Conservation (phyloP, 1,139 yeast genomes). For the Suhomyces ambrosiae region DNA sequence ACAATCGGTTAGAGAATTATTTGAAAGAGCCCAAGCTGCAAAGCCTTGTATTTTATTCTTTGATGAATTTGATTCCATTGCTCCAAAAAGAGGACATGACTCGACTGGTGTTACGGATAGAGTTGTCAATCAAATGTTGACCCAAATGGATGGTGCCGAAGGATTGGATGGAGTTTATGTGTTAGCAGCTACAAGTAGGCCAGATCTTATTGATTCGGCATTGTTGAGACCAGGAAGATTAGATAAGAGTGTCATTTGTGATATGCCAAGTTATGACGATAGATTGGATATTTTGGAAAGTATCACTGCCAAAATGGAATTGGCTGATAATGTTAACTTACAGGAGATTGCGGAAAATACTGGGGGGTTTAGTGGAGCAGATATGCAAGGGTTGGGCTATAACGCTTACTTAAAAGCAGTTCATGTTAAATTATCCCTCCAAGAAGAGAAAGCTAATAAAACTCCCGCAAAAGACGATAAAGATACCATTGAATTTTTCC, state of each 20-base stretch:
- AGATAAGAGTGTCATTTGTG: slow-evolving; percentile 89
- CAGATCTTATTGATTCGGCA: slow-evolving; percentile 94
- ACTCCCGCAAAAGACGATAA: slow-evolving; percentile 18
- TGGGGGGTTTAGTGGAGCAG: slow-evolving; percentile 91
- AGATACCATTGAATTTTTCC: slow-evolving; percentile 35
- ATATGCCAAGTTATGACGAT: slow-evolving; percentile 74
- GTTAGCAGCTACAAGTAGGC: slow-evolving; percentile 93
- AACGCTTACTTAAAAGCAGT: slow-evolving; percentile 92
- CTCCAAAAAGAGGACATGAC: slow-evolving; percentile 97
- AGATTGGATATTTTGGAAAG: slow-evolving; percentile 72
- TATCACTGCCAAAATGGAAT: slow-evolving; percentile 58
- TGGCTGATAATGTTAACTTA: slow-evolving; percentile 54
- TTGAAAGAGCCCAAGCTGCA: slow-evolving; percentile 92
- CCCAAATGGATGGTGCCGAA: slow-evolving; percentile 99
- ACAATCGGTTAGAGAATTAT: slow-evolving; percentile 88
- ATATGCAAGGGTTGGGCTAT: slow-evolving; percentile 87
- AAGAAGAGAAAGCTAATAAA: slow-evolving; percentile 33
- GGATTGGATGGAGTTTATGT: slow-evolving; percentile 97
- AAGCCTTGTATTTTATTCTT: slow-evolving; percentile 92
- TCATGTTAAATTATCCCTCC: slow-evolving; percentile 64
- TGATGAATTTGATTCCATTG: slow-evolving; percentile 96
- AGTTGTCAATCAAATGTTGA: slow-evolving; percentile 93
- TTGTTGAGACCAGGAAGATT: slow-evolving; percentile 92
- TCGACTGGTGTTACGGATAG: slow-evolving; percentile 98
- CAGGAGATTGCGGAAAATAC: slow-evolving; percentile 59